phyloP scores from a whole-genome alignment of 2,329 filamentous ascomycete species.

The Verticillium longisporum region DNA sequence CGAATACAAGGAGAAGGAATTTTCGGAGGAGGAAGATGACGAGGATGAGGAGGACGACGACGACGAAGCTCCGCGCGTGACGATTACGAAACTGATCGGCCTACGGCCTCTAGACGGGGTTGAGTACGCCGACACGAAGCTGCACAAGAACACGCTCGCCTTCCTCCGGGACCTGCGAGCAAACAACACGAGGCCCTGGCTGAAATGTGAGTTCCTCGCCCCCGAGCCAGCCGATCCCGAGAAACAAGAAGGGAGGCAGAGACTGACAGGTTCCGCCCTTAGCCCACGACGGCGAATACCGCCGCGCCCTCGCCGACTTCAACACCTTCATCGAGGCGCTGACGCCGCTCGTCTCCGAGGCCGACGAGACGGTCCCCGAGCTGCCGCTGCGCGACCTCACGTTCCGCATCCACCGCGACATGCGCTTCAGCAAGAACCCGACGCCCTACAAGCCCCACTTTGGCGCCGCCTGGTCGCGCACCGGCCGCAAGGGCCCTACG shows the following conservation, averaged over 20 bases:
- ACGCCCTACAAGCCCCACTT: constrained; percentile 90
- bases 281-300: constrained; percentile 78
- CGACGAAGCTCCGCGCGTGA: constrained; percentile 26
- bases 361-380: constrained; percentile 79
- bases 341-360: constrained; percentile 61
- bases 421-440: constrained; percentile 75
- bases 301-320: constrained; percentile 74
- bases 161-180: constrained; percentile 53
- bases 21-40: constrained; percentile 14
- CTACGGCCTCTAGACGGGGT: constrained; percentile 32
- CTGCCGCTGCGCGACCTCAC: constrained; percentile 79
- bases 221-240: neutral
- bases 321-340: constrained; percentile 68
- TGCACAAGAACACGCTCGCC: constrained; percentile 52
- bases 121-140: constrained; percentile 42
- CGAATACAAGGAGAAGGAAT: constrained; percentile 14
- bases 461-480: constrained; percentile 80
- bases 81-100: constrained; percentile 32
- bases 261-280: constrained; percentile 3
- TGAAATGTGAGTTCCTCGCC: constrained; percentile 39
- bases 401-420: constrained; percentile 82
- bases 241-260: too few relatives aligned
- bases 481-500: constrained; percentile 80
- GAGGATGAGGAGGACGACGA: constrained; percentile 22
- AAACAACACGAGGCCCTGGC: constrained; percentile 53